A percentile compares a stretch with the other conserved stretches of the same genome.
Conservation (phyloP, 2,329 filamentous ascomycete species). For the Acrodontium crateriforme region DNA sequence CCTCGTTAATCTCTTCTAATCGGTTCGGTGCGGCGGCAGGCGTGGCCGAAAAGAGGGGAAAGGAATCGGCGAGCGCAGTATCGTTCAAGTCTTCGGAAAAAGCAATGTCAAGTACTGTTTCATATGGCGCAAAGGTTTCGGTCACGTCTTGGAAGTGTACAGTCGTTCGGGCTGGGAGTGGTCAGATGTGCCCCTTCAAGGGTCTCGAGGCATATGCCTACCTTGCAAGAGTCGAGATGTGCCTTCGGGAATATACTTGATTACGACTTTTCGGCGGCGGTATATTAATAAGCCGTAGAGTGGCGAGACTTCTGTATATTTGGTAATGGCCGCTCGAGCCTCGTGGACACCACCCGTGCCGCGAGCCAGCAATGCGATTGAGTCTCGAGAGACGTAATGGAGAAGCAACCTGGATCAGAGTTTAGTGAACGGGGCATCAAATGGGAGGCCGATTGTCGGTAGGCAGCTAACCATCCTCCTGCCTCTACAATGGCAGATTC, state of each 20-base stretch:
- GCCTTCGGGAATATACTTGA: conserved; percentile 85
- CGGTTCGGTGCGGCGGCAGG: conserved; percentile 74
- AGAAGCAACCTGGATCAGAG: conserved; percentile 92
- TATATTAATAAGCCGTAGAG: conserved; percentile 88
- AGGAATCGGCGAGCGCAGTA: conserved; percentile 72
- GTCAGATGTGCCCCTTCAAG: not conserved
- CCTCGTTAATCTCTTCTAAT: conserved; percentile 86
- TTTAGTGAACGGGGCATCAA: no score
- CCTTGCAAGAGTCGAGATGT: conserved; percentile 88
- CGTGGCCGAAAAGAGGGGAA: conserved; percentile 76
- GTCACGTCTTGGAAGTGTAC: conserved; percentile 50
- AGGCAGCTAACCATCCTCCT: conserved; percentile 82
- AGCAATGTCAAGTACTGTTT: conserved; percentile 67
- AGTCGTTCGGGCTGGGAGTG: conserved; percentile 62
- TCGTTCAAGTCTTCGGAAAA: conserved; percentile 70
- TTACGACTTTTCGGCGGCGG: conserved; percentile 72
- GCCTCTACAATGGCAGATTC: conserved; percentile 66
- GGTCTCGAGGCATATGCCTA: conserved; percentile 26
- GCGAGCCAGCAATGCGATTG: conserved; percentile 61
- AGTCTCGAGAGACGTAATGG: conserved; percentile 80
- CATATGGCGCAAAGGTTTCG: conserved; percentile 67
- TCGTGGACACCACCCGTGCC: conserved; percentile 76
- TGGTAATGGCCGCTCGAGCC: conserved; percentile 61
- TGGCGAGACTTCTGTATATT: conserved; percentile 72
- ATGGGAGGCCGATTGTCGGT: no score